Evolutionary conservation across 2,329 filamentous ascomycete genomes (phyloP).

Genomic region (Diplodia seriata): DNA sequence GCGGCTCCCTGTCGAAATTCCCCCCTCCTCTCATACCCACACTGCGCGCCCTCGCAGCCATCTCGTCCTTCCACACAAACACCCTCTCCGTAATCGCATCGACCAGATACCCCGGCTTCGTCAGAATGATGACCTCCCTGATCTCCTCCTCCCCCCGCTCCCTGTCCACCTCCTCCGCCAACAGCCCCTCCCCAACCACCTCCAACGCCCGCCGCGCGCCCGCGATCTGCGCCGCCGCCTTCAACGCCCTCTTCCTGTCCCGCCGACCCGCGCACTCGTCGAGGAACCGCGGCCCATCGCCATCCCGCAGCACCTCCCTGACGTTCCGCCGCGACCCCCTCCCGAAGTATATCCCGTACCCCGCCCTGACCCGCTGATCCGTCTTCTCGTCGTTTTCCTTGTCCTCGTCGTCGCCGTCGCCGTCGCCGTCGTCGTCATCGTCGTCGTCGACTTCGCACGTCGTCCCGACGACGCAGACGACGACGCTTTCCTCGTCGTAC

Average conservation of each 20-base stretch:
- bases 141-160: neutral
- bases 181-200: neutral
- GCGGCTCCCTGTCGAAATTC: too few relatives aligned
- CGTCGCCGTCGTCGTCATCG: too few relatives aligned
- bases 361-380: too few relatives aligned
- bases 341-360: neutral
- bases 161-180: neutral
- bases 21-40: neutral
- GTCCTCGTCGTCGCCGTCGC: too few relatives aligned
- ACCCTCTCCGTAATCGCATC: neutral
- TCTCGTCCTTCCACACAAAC: neutral
- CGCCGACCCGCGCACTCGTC: too few relatives aligned
- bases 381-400: neutral
- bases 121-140: neutral
- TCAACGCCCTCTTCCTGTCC: neutral
- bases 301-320: neutral
- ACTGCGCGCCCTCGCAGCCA: neutral
- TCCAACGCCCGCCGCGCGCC: neutral
- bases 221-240: too few relatives aligned
- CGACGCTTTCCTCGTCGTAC: neutral
- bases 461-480: neutral
- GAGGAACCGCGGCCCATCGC: too few relatives aligned
- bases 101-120: neutral
- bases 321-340: neutral
- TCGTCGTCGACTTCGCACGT: too few relatives aligned